Base-by-base conservation (phyloP, 441 rosid species). In the Aleurites moluccanus region DNA sequence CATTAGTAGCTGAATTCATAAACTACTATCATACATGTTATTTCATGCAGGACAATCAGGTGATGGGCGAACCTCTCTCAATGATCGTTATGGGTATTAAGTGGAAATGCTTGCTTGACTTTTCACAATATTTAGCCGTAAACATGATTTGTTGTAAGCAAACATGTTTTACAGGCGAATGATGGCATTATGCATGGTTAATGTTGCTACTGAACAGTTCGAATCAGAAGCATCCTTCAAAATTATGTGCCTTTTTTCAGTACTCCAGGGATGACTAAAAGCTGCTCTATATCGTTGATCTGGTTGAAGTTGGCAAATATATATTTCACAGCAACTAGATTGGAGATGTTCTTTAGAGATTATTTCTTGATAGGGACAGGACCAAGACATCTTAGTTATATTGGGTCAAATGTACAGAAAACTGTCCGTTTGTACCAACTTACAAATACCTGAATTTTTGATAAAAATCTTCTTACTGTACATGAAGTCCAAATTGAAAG, bases 21-120 rank as follows among this genome's bases (percentile, higher is more conserved):
- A 28, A 53, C 42, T 8, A 18, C 68, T 21, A 9, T 14, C 65
- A 18, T 11, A 13, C 49, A 61, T 28, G 18, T 18, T 67, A 23
- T 55, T 42, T 16, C 23, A 67, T 68, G 83, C 87, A 96, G 99
- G 98, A 55, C 99, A 96, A 89, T 91, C 97, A 21, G 99, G 98
- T 64, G 98, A 96, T 78, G 97, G 99, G 49, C 83, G 97, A 75
- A 96, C 99, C 1, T 82, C 93, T 66, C 83, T 93, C 61, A 96
- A 96, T 77, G 97, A 96, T 61, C 92, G 92, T 20, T 87, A 74
- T 57, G 99, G 99, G 23, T 96, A 93, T 70, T 96, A 81, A 90
- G 55, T 21, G 61, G 53, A 18, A 53, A 69, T 45, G 60, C 57
- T 63, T 45, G 60, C 57, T 63, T 30, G 38, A 44, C 42, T 15